Conservation (phyloP, 805 yeast species). For the Saturnispora diversa region DNA sequence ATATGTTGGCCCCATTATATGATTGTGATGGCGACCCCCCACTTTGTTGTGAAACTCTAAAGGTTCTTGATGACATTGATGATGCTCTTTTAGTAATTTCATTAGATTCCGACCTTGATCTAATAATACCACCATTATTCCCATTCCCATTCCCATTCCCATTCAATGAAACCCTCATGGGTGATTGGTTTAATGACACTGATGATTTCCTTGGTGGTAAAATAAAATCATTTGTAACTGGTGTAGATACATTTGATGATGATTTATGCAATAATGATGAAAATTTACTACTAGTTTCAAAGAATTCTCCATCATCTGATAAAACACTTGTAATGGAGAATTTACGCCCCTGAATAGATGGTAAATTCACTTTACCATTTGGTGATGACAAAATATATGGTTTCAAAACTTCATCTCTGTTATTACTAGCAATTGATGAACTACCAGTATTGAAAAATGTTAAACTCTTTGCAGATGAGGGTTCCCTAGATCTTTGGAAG, state of each 20-base stretch:
- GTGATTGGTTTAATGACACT: too few species aligned
- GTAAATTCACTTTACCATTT: conserved; percentile 13
- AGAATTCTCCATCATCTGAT: conserved; percentile 12
- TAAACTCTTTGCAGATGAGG: conserved; percentile 4
- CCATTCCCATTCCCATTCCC: neutral
- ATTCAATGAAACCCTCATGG: too few species aligned
- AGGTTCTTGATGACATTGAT: conserved; percentile 29
- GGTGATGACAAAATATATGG: conserved; percentile 9
- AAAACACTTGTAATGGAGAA: conserved; percentile 16
- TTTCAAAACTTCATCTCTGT: neutral
- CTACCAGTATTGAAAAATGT: neutral
- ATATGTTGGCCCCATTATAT: neutral
- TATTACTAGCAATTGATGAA: neutral
- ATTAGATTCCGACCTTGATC: neutral
- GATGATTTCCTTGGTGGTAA: conserved; percentile 1
- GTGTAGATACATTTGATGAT: neutral
- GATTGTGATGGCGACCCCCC: conserved; percentile 1
- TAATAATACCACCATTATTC: neutral
- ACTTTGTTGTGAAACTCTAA: conserved; percentile 25
- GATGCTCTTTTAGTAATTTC: conserved; percentile 17
- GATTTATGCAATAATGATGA: conserved; percentile 1
- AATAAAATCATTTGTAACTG: neutral
- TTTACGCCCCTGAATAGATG: conserved; percentile 19
- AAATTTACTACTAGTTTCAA: neutral
- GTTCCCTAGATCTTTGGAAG: neutral